phyloP scores from a whole-genome alignment of 805 yeast species.

The Metschnikowia santaceciliae region DNA sequence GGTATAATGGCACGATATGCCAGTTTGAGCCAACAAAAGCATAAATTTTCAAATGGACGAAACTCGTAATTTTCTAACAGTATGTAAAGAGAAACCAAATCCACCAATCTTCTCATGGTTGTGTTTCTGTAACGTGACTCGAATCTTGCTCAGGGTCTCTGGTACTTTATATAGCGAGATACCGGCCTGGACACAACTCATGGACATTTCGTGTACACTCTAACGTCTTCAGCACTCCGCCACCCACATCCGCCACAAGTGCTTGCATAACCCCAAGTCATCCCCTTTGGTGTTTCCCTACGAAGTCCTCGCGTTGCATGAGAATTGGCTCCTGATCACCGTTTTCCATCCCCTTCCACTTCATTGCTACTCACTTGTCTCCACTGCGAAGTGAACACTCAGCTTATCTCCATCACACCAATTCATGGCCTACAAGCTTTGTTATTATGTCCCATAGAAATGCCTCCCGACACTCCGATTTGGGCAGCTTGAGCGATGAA shows the following conservation, averaged over 20 bases:
- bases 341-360: neutral
- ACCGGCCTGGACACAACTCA: neutral
- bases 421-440: conserved; percentile 1
- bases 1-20: neutral
- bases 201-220: conserved; percentile 2
- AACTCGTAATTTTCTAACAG: no score
- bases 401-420: neutral
- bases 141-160: neutral
- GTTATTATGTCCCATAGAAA: neutral
- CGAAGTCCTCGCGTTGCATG: neutral
- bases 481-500: conserved; percentile 15
- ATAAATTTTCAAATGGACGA: no score
- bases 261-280: neutral
- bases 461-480: conserved; percentile 10
- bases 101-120: no score
- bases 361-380: neutral
- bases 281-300: neutral
- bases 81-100: no score
- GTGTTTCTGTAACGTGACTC: neutral
- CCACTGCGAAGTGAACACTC: conserved; percentile 1
- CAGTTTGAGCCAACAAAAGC: neutral
- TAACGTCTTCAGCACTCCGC: neutral
- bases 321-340: neutral
- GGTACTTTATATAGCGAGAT: conserved; percentile 2
- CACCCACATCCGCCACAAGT: neutral